Base-by-base conservation (phyloP, 78 protist species). In the Speleostelium caveatum region DNA sequence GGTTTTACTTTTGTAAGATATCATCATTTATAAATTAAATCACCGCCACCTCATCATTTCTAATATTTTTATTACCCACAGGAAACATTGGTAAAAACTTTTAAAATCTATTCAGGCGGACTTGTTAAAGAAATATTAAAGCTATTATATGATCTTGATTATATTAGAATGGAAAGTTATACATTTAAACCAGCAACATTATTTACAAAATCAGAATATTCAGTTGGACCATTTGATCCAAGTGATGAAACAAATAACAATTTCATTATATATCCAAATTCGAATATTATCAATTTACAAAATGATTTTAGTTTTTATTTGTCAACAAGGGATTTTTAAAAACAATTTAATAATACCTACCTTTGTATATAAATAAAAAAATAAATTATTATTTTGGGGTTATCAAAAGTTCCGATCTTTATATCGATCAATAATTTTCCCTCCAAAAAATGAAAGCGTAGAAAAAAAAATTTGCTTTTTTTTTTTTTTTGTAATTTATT, bases 1-100 rank as follows among this genome's bases (percentile, higher is more conserved):
- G 76, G 76, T 30, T 45, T 49, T 10, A 69, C 76, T 0, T 69
- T 69, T n/a, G n/a, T n/a, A n/a, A n/a, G n/a, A n/a, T n/a, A n/a
- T n/a, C n/a, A n/a, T n/a, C n/a, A n/a, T n/a, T n/a, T n/a, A n/a
- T n/a, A n/a, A n/a, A n/a, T n/a, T n/a, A n/a, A n/a, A n/a, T n/a
- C n/a, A n/a, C n/a, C n/a, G n/a, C n/a, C n/a, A n/a, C n/a, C n/a
- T n/a, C n/a, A n/a, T n/a, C n/a, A n/a, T n/a, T n/a, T n/a, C n/a
- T n/a, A n/a, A n/a, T n/a, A n/a, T n/a, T n/a, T n/a, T n/a, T n/a
- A n/a, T n/a, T n/a, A n/a, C n/a, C n/a, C n/a, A n/a, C n/a, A n/a
- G 26, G 76, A 69, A 16, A 30, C 5, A 24, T 36, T 69, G 3
- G 12, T 61, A 2, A 36, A 45, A 1, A 24, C 30, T 21, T 53